These are phyloP conservation scores for Anaeramoeba ignava DNA, from an alignment of 78 protist species.

Conservation along the genomic window DNA sequence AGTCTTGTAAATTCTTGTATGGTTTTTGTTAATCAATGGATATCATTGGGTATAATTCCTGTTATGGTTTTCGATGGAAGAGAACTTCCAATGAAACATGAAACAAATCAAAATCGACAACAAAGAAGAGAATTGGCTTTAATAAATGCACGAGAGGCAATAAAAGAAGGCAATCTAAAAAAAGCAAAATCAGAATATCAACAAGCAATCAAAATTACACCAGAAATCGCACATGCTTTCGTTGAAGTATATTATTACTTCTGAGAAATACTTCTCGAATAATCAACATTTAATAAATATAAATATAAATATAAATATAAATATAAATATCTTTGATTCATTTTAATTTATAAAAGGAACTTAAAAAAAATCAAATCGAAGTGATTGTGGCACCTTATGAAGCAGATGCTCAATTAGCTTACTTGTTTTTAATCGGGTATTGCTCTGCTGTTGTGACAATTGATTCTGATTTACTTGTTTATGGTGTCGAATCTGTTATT, in stretches of 20 bases:
- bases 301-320: too few relatives aligned
- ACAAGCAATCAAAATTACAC: not conserved
- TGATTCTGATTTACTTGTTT: constrained; percentile 89
- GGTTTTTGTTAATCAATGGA: not conserved
- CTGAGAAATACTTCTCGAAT: too few relatives aligned
- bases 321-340: too few relatives aligned
- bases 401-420: constrained; percentile 97
- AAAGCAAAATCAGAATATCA: not conserved
- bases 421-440: constrained; percentile 30
- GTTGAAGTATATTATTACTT: too few relatives aligned
- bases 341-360: constrained; percentile 25
- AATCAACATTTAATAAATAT: too few relatives aligned
- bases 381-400: constrained; percentile 96
- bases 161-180: not conserved
- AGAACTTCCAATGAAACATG: constrained; percentile 8
- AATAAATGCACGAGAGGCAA: not conserved
- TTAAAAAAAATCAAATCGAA: constrained; percentile 29
- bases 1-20: not conserved
- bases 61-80: constrained; percentile 22
- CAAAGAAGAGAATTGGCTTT: not conserved
- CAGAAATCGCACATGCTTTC: constrained; percentile 1
- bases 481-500: constrained; percentile 26
- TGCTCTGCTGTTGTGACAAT: constrained; percentile 77
- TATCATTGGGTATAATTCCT: constrained; percentile 7
- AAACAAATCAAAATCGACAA: constrained; percentile 9